Percentiles rank a stretch among this genome's conserved stretches.
Evolutionary conservation across 2,329 filamentous ascomycete genomes (phyloP).

Genomic region (Cladobotryum mycophilum): DNA sequence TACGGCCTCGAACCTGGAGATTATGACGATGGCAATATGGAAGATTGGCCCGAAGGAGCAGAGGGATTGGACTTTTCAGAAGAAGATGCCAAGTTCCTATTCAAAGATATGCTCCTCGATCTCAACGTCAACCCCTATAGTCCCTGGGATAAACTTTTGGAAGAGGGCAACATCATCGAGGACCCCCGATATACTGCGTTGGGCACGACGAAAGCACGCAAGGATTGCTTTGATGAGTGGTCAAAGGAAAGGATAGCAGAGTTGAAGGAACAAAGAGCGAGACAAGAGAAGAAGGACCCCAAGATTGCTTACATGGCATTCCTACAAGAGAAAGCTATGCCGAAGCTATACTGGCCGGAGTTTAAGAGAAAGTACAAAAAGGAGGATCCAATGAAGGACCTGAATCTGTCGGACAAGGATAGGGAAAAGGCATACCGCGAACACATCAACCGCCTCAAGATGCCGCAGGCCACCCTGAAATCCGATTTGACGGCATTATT

Average conservation of each 20-base stretch:
- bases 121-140: slow-evolving; percentile 77
- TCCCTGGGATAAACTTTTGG: slow-evolving; percentile 84
- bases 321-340: slow-evolving; percentile 72
- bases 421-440: slow-evolving; percentile 76
- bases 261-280: slow-evolving; percentile 65
- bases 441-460: slow-evolving; percentile 59
- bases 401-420: slow-evolving; percentile 65
- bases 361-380: slow-evolving; percentile 88
- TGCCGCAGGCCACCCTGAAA: slow-evolving; percentile 60
- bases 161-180: slow-evolving; percentile 74
- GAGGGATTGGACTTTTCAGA: slow-evolving; percentile 66
- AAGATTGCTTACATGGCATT: slow-evolving; percentile 76
- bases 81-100: slow-evolving; percentile 69
- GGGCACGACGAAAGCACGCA: slow-evolving; percentile 71
- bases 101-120: slow-evolving; percentile 82
- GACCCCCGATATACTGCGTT: slow-evolving; percentile 84
- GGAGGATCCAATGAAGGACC: slow-evolving; percentile 72
- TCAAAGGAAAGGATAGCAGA: slow-evolving; percentile 66
- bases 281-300: slow-evolving; percentile 76
- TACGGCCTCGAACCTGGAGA: slow-evolving; percentile 73
- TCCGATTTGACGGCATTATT: slow-evolving; percentile 62
- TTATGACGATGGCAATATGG: slow-evolving; percentile 59
- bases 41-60: slow-evolving; percentile 63
- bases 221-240: slow-evolving; percentile 82
- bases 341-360: slow-evolving; percentile 95